Base-by-base conservation (phyloP, 345 rosid species). In the Mallotus nudiflorus region DNA sequence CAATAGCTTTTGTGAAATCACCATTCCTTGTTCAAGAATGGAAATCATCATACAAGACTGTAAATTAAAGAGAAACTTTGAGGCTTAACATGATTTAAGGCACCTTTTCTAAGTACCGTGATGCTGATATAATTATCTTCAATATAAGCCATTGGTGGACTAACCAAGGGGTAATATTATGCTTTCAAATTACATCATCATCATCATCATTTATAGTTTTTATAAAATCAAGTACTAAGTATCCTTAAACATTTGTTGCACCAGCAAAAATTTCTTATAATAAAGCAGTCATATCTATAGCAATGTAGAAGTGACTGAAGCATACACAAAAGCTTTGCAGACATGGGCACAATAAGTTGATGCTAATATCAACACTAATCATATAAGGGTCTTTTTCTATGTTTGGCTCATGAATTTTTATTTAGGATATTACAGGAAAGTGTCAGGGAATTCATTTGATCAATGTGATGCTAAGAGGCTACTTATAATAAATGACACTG, bases 261-360 rank as follows among this genome's bases (percentile, higher is more conserved):
- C 48, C 80, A 91, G 90, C 68, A 83, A 73, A 64, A 73, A 81
- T 75, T 87, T 89, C 79, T 87, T 79, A 83, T 94, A 86, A 64
- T 89, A 91, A 70, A 89, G 92, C 50, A 79, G 73, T n/a, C 78
- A 73, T 72, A 84, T 87, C 58, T 81, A 89, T 64, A 75, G 65
- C 39, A 82, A 49, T 64, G 72, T 89, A 25, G 73, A 81, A 79
- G 87, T 86, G 53, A 78, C 77, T 45, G 86, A 83, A 78, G 97
- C 92, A 48, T 86, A 84, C 65, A 77, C 73, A 0, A 91, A 85
- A 78, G 97, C 94, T 48, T 66, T 91, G 62, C 49, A 25, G 51
- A 91, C 94, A 20, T 91, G 92, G 97, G 92, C 91, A 51, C 66
- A 80, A 65, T 88, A 92, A 92, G 83, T 84, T 71, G 97, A 91